These are phyloP conservation scores for Diaporthe amygdali DNA, from an alignment of 2,329 filamentous ascomycete genomes.

Conservation along the genomic window DNA sequence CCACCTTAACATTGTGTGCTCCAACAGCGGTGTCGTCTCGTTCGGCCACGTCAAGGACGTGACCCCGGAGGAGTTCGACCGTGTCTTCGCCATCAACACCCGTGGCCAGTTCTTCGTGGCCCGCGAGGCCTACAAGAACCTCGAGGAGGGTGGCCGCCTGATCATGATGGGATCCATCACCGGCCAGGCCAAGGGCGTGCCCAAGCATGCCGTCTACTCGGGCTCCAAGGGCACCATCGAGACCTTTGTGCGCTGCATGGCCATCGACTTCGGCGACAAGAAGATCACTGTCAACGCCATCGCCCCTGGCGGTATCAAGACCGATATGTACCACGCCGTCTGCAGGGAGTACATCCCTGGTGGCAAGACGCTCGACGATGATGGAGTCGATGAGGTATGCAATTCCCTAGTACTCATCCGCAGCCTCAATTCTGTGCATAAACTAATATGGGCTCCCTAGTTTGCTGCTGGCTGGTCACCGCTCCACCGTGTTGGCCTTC, in stretches of 20 bases:
- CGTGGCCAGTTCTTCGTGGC: constrained; percentile 76
- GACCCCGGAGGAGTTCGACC: constrained; percentile 73
- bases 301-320: constrained; percentile 68
- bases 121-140: constrained; percentile 71
- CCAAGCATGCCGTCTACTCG: constrained; percentile 76
- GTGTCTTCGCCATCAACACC: constrained; percentile 72
- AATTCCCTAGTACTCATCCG: background rate
- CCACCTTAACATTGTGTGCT: constrained; percentile 72
- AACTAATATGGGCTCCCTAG: constrained; percentile 35
- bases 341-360: constrained; percentile 67
- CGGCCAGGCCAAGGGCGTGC: constrained; percentile 69
- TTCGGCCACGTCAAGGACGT: constrained; percentile 74
- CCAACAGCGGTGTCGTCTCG: constrained; percentile 71
- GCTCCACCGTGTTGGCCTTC: constrained; percentile 68
- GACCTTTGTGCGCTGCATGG: constrained; percentile 77
- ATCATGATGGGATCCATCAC: constrained; percentile 79
- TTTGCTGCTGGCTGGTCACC: constrained; percentile 70
- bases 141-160: constrained; percentile 71
- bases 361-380: constrained; percentile 59
- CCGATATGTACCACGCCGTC: constrained; percentile 68
- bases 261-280: constrained; percentile 69
- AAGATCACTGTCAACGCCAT: constrained; percentile 70
- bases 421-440: background rate
- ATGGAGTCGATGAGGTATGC: constrained; percentile 59
- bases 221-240: constrained; percentile 79